These are phyloP conservation scores for Vigna radiata DNA, from an alignment of 306 rosid genomes.

Conservation along the genomic window DNA sequence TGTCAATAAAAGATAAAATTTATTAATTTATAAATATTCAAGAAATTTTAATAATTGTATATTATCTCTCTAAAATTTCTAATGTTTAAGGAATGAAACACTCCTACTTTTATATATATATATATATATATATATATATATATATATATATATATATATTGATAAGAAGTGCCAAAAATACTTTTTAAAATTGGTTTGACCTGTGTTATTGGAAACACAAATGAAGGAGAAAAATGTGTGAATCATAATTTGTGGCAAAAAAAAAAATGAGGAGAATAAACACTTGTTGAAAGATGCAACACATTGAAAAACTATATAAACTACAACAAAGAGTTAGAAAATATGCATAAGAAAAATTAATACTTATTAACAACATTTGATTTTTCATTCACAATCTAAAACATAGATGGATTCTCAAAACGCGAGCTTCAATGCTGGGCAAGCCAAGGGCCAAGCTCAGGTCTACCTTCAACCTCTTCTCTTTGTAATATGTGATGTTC, in stretches of 20 bases:
- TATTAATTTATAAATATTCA: no score
- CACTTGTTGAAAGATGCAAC: neutral
- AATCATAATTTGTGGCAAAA: neutral
- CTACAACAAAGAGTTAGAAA: neutral
- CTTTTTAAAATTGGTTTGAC: neutral
- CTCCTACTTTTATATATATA: no score
- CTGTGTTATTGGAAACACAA: neutral
- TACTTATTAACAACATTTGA: neutral
- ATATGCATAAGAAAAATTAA: neutral
- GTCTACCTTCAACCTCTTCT: conserved; percentile 13
- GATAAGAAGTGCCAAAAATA: neutral
- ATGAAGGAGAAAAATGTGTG: neutral
- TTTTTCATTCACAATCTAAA: neutral
- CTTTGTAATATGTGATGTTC: neutral
- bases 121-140: no score
- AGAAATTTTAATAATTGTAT: no score
- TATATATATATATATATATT: no score
- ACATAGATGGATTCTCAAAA: conserved; percentile 47
- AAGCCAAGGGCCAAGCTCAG: conserved; percentile 69
- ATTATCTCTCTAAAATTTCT: no score
- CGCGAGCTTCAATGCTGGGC: conserved; percentile 56
- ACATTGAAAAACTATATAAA: conserved; percentile 37
- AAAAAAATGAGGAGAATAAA: neutral
- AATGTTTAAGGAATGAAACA: no score
- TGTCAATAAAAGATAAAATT: no score